Base-by-base conservation (phyloP, 1,139 yeast species). In the Saccharomyces hybrid region DNA sequence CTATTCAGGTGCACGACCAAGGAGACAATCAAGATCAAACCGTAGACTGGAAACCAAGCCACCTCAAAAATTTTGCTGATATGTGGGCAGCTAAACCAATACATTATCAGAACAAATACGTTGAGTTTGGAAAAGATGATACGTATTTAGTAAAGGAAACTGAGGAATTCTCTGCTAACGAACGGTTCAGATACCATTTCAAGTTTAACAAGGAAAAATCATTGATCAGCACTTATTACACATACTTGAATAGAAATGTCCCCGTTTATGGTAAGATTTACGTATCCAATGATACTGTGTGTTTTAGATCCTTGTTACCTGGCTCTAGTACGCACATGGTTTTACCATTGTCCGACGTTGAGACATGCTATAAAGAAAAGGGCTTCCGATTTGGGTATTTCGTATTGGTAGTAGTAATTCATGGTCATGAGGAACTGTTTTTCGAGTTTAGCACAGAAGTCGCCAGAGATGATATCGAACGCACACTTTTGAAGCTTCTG, bases 221-320 rank as follows among this genome's bases (percentile, higher is more conserved):
- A 6, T 73, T 91, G 53, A 70, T 84, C 0, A 84, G 96, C 0
- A 77, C 89, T 0, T 91, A 88, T 64, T 84, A 81, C 64, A 79
- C 87, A 5, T 88, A 88, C 68, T 69, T 90, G 29, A 83, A 80
- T 57, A 80, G 86, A 59, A 79, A 86, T 2, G 71, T 88, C 14
- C 96, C 96, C 0, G 74, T 85, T 4, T 88, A 87, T 70, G 98
- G 98, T 2, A 88, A 88, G 65, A 65, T 91, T 2, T 89, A 89
- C 64, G 65, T 91, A 20, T 87, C 96, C 1, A 75, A 77, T 27
- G 76, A 76, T 41, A 81, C 78, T 57, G 66, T 91, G 14, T 90
- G 96, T 59, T 91, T 87, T 69, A 75, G 95, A 56, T 85, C 96
- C 53, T 73, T 88, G 49, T 66, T 89, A 5, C 95, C 95, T 0